Percentiles rank a stretch among this genome's conserved stretches.
Evolutionary conservation across 2,329 filamentous ascomycete genomes (phyloP).

Genomic region (Leptographium wingfieldii): DNA sequence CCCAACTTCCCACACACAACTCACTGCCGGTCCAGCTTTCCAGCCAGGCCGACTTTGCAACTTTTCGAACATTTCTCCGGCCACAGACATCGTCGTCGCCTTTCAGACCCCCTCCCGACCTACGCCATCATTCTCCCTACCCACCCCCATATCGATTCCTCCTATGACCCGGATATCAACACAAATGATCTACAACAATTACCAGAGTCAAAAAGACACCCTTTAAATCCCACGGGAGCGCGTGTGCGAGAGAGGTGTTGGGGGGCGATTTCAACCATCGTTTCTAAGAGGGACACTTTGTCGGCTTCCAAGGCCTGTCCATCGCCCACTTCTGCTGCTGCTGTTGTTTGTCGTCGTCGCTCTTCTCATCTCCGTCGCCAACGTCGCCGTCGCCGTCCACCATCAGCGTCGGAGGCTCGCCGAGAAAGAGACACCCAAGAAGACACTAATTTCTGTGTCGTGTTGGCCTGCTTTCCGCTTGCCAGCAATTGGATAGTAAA

Average conservation of each 20-base stretch:
- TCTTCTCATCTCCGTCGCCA: conserved; percentile 12
- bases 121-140: not conserved
- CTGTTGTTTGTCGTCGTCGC: conserved; percentile 16
- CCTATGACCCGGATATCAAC: conserved; percentile 43
- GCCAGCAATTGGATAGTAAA: not conserved
- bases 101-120: not conserved
- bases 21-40: conserved; percentile 7
- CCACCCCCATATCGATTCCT: conserved; percentile 22
- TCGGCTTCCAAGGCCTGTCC: conserved; percentile 20
- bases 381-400: conserved; percentile 15
- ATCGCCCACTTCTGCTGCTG: conserved; percentile 8
- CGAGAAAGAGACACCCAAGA: not conserved
- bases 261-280: conserved; percentile 47
- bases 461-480: not conserved
- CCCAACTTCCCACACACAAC: not conserved
- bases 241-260: conserved; percentile 46
- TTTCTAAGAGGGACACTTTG: conserved; percentile 27
- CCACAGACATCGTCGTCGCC: conserved; percentile 5
- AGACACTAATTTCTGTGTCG: not conserved
- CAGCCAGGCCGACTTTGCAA: conserved; percentile 3
- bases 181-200: conserved; percentile 39
- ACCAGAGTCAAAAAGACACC: conserved; percentile 46
- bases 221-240: conserved; percentile 60
- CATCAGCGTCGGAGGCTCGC: not conserved
- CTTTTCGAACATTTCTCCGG: conserved; percentile 4